Evolutionary conservation across 768 basidiomycete genomes (phyloP).

Genomic region (Fomitopsis pulvina): DNA sequence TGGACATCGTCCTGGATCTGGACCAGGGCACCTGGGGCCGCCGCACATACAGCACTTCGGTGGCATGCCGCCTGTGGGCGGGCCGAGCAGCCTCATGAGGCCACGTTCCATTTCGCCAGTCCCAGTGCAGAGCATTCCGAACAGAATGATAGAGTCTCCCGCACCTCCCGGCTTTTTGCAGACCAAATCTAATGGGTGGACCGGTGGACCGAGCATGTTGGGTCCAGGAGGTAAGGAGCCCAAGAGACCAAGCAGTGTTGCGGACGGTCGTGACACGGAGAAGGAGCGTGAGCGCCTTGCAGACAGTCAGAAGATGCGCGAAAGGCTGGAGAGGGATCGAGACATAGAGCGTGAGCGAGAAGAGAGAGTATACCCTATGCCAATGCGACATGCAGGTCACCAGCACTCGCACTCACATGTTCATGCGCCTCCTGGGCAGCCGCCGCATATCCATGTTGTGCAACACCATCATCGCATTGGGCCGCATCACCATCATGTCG

Average conservation of each 20-base stretch:
- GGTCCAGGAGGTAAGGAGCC: conserved; percentile 11
- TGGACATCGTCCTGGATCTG: conserved; percentile 13
- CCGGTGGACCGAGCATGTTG: conserved; percentile 5
- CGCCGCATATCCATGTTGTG: conserved; percentile 12
- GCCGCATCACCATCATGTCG: conserved; percentile 25
- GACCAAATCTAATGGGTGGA: conserved; percentile 15
- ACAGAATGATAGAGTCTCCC: conserved; percentile 7
- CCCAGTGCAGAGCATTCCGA: conserved; percentile 11
- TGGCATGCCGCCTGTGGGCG: conserved; percentile 2
- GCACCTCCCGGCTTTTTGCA: conserved; percentile 11
- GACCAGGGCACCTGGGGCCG: conserved; percentile 1
- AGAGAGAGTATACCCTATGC: conserved; percentile 10
- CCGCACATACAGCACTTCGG: conserved; percentile 12
- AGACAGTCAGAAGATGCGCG: conserved; percentile 8
- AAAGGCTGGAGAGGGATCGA: conserved; percentile 15
- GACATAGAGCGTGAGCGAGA: conserved; percentile 22
- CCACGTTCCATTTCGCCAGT: conserved; percentile 23
- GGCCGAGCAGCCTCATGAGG: conserved; percentile 13
- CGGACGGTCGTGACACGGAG: conserved; percentile 17
- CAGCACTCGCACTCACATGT: conserved; percentile 13
- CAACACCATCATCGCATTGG: conserved; percentile 23
- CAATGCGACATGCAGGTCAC: conserved; percentile 10
- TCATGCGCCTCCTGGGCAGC: conserved; percentile 15
- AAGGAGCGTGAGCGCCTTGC: conserved; percentile 11
- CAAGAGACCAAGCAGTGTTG: conserved; percentile 9